A percentile compares a stretch with the other conserved stretches of the same genome.
Evolutionary conservation across 257 asterid genomes (phyloP).

Genomic region (Nicotiana knightiana): DNA sequence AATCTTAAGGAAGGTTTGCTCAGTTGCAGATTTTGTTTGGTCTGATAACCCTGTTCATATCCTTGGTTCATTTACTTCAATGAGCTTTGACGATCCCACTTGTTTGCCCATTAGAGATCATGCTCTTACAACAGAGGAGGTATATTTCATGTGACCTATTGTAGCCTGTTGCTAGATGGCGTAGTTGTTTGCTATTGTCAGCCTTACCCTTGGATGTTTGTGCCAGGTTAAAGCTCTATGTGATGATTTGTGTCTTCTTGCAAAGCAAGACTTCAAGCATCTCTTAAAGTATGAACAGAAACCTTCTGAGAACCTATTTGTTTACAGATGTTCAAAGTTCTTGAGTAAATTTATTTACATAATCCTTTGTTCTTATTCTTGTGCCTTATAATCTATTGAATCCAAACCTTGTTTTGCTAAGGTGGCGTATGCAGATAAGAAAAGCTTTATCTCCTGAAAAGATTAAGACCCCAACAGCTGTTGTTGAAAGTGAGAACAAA

Average conservation of each 20-base stretch:
- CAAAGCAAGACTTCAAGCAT: conserved; percentile 90
- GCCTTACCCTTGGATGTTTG: background rate
- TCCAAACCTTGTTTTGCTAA: conserved; percentile 14
- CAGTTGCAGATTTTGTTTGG: conserved; percentile 77
- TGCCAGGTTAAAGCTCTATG: conserved; percentile 74
- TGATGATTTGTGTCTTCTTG: conserved; percentile 77
- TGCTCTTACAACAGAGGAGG: conserved; percentile 79
- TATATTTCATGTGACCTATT: conserved; percentile 5
- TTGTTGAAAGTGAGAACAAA: conserved; percentile 37
- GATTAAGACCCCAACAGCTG: conserved; percentile 25
- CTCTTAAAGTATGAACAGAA: conserved; percentile 57
- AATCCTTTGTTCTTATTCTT: background rate
- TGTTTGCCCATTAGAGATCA: conserved; percentile 65
- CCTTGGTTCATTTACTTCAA: conserved; percentile 75
- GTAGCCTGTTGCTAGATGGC: background rate
- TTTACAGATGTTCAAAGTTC: background rate
- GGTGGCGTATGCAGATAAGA: conserved; percentile 81
- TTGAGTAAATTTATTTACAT: background rate
- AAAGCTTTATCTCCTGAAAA: conserved; percentile 83
- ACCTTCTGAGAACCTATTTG: background rate
- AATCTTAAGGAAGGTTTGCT: conserved; percentile 56
- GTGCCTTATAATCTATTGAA: background rate
- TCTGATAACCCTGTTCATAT: conserved; percentile 65
- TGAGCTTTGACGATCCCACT: conserved; percentile 58
- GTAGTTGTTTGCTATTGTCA: background rate